Evolutionary conservation across 371 early-diverging fungal genomes (phyloP).

Genomic region (Ordospora colligata): DNA sequence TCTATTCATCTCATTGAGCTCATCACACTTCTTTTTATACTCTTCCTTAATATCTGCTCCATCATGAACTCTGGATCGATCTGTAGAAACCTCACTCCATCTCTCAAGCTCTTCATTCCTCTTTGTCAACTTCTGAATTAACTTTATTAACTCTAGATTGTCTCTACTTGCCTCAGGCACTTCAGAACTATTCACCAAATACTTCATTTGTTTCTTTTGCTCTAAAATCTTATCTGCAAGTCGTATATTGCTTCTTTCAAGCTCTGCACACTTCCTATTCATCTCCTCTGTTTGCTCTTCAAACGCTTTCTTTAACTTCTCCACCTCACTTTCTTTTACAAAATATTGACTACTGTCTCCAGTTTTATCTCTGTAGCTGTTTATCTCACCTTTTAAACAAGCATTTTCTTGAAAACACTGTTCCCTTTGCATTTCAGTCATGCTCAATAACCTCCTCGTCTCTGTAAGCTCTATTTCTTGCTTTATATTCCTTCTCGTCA

Average conservation of each 20-base stretch:
- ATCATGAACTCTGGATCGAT: not conserved
- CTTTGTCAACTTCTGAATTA: slow-evolving; percentile 4
- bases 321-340: not conserved
- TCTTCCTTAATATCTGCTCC: not conserved
- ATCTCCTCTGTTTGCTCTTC: not conserved
- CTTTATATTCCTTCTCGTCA: not conserved
- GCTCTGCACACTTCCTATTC: not conserved
- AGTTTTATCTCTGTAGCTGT: not conserved
- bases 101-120: not conserved
- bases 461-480: not conserved
- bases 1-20: not conserved
- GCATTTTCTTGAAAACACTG: not conserved
- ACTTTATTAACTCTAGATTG: not conserved
- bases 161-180: not conserved
- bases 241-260: not conserved
- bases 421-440: not conserved
- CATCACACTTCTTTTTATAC: not conserved
- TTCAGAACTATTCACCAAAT: not conserved
- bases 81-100: not conserved
- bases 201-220: slow-evolving; percentile 2
- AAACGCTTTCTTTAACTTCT: not conserved
- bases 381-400: not conserved
- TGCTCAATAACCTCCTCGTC: not conserved
- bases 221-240: slow-evolving; percentile 1
- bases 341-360: not conserved